These are phyloP conservation scores for Penicillium alfredii DNA, from an alignment of 495 filamentous ascomycete species.

Conservation along the genomic window DNA sequence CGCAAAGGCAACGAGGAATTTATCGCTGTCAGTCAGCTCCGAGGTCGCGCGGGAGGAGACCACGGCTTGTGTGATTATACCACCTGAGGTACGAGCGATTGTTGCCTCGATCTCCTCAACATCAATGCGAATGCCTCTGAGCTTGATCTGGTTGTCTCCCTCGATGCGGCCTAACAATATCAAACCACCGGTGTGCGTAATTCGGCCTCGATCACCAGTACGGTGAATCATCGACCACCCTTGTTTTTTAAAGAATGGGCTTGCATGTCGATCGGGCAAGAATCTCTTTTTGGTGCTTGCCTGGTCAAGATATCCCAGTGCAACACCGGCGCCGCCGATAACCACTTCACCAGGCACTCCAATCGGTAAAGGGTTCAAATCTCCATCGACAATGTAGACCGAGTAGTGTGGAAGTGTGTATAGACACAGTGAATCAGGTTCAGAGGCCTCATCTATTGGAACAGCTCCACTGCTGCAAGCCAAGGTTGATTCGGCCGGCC, in stretches of 20 bases:
- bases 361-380: slow-evolving; percentile 31
- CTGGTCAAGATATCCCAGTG: slow-evolving; percentile 38
- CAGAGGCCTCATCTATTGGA: neutral
- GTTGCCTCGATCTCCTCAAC: slow-evolving; percentile 41
- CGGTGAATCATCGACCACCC: slow-evolving; percentile 27
- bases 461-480: slow-evolving; percentile 17
- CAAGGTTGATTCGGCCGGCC: slow-evolving; percentile 27
- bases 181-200: slow-evolving; percentile 28
- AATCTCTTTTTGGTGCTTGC: slow-evolving; percentile 29
- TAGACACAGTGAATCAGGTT: slow-evolving; percentile 11
- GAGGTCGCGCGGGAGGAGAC: slow-evolving; percentile 7
- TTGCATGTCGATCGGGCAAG: slow-evolving; percentile 23
- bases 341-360: slow-evolving; percentile 43
- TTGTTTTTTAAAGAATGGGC: slow-evolving; percentile 6
- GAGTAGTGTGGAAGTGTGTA: slow-evolving; percentile 37
- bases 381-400: slow-evolving; percentile 43
- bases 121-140: slow-evolving; percentile 49
- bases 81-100: slow-evolving; percentile 25
- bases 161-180: slow-evolving; percentile 32
- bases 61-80: slow-evolving; percentile 17
- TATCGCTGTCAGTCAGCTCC: neutral
- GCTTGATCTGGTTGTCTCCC: slow-evolving; percentile 46
- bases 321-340: slow-evolving; percentile 39
- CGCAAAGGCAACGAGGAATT: slow-evolving; percentile 17
- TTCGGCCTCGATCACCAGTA: slow-evolving; percentile 20